A percentile compares a stretch with the other conserved stretches of the same genome.
These are phyloP conservation scores for Quercus suber DNA, from an alignment of 306 rosid genomes.

Conservation along the genomic window DNA sequence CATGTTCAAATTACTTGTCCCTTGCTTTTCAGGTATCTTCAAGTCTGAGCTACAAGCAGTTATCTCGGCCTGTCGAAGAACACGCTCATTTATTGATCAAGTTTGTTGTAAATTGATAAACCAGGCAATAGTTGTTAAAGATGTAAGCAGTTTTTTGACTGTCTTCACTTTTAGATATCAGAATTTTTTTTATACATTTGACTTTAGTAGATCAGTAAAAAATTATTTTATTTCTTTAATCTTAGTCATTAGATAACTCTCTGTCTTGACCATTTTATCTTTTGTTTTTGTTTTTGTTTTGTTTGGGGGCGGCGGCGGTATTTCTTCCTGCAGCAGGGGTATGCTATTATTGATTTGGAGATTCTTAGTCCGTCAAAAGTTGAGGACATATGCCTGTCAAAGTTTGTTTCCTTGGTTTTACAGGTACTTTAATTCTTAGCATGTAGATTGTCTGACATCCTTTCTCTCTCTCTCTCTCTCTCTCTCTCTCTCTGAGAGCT, in stretches of 20 bases:
- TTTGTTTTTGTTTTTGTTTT: not conserved
- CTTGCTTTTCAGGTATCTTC: slow-evolving; percentile 53
- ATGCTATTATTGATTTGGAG: slow-evolving; percentile 71
- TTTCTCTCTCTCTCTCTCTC: not conserved
- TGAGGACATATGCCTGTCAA: slow-evolving; percentile 58
- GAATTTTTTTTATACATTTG: not conserved
- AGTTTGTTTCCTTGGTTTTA: slow-evolving; percentile 59
- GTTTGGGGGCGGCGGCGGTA: not conserved
- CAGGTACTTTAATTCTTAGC: slow-evolving; percentile 54
- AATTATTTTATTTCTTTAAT: not conserved
- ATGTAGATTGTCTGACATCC: not conserved
- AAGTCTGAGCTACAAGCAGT: slow-evolving; percentile 76
- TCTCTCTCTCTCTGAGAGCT: not conserved
- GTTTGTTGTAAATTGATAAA: slow-evolving; percentile 45
- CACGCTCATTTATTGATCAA: slow-evolving; percentile 62
- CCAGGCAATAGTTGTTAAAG: slow-evolving; percentile 47
- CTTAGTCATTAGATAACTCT: not conserved
- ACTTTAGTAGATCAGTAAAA: not conserved
- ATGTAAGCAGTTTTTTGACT: slow-evolving; percentile 47
- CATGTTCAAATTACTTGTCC: slow-evolving; percentile 8
- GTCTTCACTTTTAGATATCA: slow-evolving; percentile 7
- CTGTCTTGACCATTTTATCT: slow-evolving; percentile 2
- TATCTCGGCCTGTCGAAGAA: slow-evolving; percentile 66
- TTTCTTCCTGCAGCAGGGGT: slow-evolving; percentile 69
- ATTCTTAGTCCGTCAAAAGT: slow-evolving; percentile 49